Percentiles rank a stretch among this genome's conserved stretches.
Conservation (phyloP, 192 early-diverging fungal genomes). For the Coemansia sp. region DNA sequence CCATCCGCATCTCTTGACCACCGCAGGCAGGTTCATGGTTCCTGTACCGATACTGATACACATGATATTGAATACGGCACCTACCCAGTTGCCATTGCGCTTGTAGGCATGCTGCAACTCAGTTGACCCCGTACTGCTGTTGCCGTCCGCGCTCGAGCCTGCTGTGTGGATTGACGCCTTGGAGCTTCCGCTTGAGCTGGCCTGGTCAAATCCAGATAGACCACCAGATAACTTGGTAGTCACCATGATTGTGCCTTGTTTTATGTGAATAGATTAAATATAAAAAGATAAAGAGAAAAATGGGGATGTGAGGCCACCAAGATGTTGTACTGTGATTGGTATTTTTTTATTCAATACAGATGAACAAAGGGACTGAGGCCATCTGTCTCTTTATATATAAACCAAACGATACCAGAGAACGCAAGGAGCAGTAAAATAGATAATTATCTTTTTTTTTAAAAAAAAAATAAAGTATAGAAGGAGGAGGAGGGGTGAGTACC, state of each 20-base stretch:
- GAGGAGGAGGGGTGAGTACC: too few species aligned
- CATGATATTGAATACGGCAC: conserved; percentile 61
- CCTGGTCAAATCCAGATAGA: too few species aligned
- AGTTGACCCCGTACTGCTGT: not conserved
- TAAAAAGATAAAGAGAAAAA: too few species aligned
- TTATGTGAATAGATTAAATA: too few species aligned
- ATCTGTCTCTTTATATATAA: not conserved
- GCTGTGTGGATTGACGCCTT: conserved; percentile 7
- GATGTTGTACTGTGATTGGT: too few species aligned
- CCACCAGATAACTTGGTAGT: too few species aligned
- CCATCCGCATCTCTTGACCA: conserved; percentile 74
- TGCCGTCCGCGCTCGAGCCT: not conserved
- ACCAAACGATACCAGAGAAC: not conserved
- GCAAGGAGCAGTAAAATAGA: not conserved
- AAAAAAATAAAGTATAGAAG: too few species aligned
- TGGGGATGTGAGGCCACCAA: too few species aligned
- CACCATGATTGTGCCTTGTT: too few species aligned
- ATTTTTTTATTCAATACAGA: too few species aligned
- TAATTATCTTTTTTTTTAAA: not conserved
- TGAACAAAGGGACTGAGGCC: too few species aligned
- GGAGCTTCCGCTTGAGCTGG: too few species aligned
- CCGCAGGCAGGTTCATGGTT: conserved; percentile 74
- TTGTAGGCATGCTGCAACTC: conserved; percentile 27
- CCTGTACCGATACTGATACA: conserved; percentile 80
- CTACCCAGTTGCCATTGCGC: conserved; percentile 53